These are phyloP conservation scores for Podospora pseudocomata DNA, from an alignment of 495 filamentous ascomycete genomes.

Conservation along the genomic window DNA sequence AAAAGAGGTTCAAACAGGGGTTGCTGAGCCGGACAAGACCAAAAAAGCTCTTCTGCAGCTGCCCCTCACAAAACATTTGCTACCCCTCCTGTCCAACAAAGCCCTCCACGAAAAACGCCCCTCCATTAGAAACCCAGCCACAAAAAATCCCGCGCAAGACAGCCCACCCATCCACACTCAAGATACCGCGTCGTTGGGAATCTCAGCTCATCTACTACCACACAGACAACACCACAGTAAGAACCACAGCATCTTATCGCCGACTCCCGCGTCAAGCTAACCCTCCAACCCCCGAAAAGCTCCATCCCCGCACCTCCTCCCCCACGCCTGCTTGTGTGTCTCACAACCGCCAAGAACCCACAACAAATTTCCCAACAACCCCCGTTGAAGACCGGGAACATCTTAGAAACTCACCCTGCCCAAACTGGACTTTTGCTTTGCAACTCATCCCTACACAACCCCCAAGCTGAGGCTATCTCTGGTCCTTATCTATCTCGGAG, in stretches of 20 bases:
- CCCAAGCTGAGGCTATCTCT: neutral
- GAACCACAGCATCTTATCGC: neutral
- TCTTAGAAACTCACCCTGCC: neutral
- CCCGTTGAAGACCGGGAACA: neutral
- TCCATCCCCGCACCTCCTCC: too few relatives aligned
- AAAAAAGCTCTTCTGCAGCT: neutral
- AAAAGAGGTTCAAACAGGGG: too few relatives aligned
- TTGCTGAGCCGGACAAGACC: neutral
- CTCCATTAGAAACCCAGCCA: neutral
- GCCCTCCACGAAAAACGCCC: slow-evolving; percentile 1
- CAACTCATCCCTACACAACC: neutral
- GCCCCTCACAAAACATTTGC: neutral
- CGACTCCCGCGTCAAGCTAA: neutral
- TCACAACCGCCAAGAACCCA: too few relatives aligned
- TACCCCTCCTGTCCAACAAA: slow-evolving; percentile 11
- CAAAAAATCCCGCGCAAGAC: slow-evolving; percentile 14
- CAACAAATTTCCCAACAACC: neutral
- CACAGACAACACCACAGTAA: neutral
- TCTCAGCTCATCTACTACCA: neutral
- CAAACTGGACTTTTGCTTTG: too few relatives aligned
- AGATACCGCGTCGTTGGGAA: neutral
- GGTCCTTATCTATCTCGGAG: neutral
- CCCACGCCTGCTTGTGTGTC: neutral
- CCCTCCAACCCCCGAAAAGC: neutral
- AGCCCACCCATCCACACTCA: neutral